phyloP scores from a whole-genome alignment of 371 early-diverging fungal genomes.

The Mortierella sp. region DNA sequence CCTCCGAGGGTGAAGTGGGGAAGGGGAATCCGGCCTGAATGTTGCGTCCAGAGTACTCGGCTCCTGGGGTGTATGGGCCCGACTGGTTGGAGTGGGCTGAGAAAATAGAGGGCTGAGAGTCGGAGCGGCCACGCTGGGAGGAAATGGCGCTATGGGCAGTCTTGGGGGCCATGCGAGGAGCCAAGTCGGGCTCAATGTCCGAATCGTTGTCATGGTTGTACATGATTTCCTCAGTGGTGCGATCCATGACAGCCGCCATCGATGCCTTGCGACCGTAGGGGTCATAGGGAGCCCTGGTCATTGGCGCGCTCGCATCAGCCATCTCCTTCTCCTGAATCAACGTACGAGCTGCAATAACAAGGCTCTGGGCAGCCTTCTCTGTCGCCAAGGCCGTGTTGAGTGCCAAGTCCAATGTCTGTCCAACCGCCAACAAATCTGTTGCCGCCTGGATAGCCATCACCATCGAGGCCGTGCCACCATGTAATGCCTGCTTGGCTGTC shows the following conservation, averaged over 20 bases:
- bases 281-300: slow-evolving; percentile 15
- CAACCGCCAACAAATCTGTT: slow-evolving; percentile 45
- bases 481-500: slow-evolving; percentile 46
- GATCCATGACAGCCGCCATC: slow-evolving; percentile 33
- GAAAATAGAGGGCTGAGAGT: slow-evolving; percentile 50
- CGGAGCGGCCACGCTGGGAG: slow-evolving; percentile 35
- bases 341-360: slow-evolving; percentile 53
- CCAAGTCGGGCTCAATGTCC: slow-evolving; percentile 52
- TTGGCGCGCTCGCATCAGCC: slow-evolving; percentile 18
- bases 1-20: slow-evolving; percentile 38
- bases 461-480: slow-evolving; percentile 52
- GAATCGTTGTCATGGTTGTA: slow-evolving; percentile 56
- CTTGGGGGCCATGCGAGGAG: slow-evolving; percentile 28
- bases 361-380: slow-evolving; percentile 57
- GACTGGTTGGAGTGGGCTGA: slow-evolving; percentile 40
- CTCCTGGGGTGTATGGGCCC: slow-evolving; percentile 37
- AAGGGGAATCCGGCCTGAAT: slow-evolving; percentile 42
- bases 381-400: slow-evolving; percentile 52
- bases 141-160: not conserved
- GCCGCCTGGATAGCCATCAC: slow-evolving; percentile 55
- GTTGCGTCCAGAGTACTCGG: slow-evolving; percentile 36
- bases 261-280: slow-evolving; percentile 37
- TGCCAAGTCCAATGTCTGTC: slow-evolving; percentile 43
- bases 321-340: slow-evolving; percentile 59
- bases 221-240: slow-evolving; percentile 35